phyloP scores from a whole-genome alignment of 2,329 filamentous ascomycete genomes.

The Apiospora saccharicola region DNA sequence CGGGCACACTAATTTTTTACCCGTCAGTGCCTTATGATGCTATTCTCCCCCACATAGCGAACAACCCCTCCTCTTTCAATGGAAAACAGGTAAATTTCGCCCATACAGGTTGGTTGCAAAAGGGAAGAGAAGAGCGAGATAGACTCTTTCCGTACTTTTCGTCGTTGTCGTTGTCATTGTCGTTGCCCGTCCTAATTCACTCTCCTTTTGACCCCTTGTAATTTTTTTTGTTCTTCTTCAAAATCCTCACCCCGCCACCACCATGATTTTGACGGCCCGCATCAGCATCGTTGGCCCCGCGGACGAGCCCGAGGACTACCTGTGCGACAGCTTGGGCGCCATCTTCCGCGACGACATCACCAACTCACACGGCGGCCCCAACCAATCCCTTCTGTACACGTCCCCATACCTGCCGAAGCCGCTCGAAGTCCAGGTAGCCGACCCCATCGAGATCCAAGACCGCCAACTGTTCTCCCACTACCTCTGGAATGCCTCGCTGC shows the following conservation, averaged over 20 bases:
- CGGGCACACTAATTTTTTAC: not conserved
- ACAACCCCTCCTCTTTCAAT: not conserved
- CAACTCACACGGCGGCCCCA: slow-evolving; percentile 70
- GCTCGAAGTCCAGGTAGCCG: slow-evolving; percentile 53
- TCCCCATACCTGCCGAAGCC: slow-evolving; percentile 57
- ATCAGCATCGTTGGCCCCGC: slow-evolving; percentile 49
- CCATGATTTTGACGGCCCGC: slow-evolving; percentile 57
- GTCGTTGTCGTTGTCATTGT: not conserved
- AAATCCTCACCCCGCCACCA: not conserved
- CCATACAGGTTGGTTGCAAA: not conserved
- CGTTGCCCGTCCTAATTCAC: no score
- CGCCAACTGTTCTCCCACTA: slow-evolving; percentile 73
- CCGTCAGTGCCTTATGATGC: not conserved
- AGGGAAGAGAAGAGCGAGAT: not conserved
- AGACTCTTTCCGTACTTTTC: not conserved
- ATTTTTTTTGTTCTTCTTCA: not conserved
- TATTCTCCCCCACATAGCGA: slow-evolving; percentile 1
- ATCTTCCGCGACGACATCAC: slow-evolving; percentile 74
- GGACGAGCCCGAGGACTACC: slow-evolving; percentile 64
- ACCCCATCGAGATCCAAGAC: slow-evolving; percentile 60
- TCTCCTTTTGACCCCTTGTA: no score
- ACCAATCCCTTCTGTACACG: slow-evolving; percentile 65
- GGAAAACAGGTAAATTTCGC: not conserved
- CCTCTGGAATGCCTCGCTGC: slow-evolving; percentile 72
- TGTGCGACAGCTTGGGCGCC: slow-evolving; percentile 64